Evolutionary conservation across 2,329 filamentous ascomycete species (phyloP).

Genomic region (Botryotinia globosa): DNA sequence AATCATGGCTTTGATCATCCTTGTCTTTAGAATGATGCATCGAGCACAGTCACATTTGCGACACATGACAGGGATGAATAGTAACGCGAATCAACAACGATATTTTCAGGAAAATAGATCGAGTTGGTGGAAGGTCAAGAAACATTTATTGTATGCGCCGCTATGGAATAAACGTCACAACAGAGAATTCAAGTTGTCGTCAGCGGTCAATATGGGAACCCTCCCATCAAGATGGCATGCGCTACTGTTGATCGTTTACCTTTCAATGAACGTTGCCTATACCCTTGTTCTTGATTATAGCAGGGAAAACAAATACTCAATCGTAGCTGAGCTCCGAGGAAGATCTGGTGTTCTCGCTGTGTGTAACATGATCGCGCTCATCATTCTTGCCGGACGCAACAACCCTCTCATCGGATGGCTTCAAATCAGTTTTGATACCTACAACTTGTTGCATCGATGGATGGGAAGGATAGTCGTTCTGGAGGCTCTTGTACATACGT

Average conservation of each 20-base stretch:
- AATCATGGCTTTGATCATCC: slow-evolving; percentile 51
- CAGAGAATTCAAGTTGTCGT: slow-evolving; percentile 61
- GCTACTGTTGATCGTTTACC: slow-evolving; percentile 55
- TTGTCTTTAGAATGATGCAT: slow-evolving; percentile 53
- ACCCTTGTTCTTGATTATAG: slow-evolving; percentile 60
- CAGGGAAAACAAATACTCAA: slow-evolving; percentile 56
- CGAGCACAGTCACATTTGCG: slow-evolving; percentile 56
- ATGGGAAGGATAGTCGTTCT: slow-evolving; percentile 70
- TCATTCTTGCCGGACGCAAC: slow-evolving; percentile 87
- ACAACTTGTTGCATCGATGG: slow-evolving; percentile 87
- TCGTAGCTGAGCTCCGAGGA: slow-evolving; percentile 80
- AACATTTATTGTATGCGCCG: slow-evolving; percentile 61
- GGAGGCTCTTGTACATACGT: slow-evolving; percentile 67
- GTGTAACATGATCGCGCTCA: slow-evolving; percentile 87
- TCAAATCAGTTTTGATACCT: slow-evolving; percentile 91
- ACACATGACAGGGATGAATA: slow-evolving; percentile 57
- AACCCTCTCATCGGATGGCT: slow-evolving; percentile 83
- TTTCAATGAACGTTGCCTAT: slow-evolving; percentile 60
- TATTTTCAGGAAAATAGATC: slow-evolving; percentile 60
- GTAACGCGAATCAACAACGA: slow-evolving; percentile 49
- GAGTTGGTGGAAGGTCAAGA: slow-evolving; percentile 59
- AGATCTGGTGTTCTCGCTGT: slow-evolving; percentile 80
- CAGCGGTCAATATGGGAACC: slow-evolving; percentile 59
- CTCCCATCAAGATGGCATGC: slow-evolving; percentile 63
- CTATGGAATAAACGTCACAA: slow-evolving; percentile 65